These are phyloP conservation scores for Penicillium cinerascens DNA, from an alignment of 495 filamentous ascomycete genomes.

Conservation along the genomic window DNA sequence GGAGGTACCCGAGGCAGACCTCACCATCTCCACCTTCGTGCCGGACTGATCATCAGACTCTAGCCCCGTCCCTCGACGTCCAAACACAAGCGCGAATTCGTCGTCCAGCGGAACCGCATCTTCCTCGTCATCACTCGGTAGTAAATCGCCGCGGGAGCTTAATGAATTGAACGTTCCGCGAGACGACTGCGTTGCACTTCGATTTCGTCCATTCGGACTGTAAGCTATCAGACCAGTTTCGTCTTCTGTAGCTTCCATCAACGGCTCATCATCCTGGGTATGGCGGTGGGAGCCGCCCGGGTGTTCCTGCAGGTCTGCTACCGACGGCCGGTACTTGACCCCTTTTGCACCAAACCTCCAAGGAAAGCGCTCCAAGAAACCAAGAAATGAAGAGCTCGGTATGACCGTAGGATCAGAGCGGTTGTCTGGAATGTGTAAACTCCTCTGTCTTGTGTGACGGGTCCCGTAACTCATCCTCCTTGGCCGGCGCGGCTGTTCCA, in stretches of 20 bases:
- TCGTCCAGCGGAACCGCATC: constrained; percentile 92
- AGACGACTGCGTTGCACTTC: constrained; percentile 80
- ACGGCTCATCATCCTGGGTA: constrained; percentile 61
- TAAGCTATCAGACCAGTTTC: constrained; percentile 22
- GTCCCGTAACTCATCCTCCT: constrained; percentile 88
- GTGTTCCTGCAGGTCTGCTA: constrained; percentile 87
- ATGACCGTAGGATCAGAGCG: constrained; percentile 83
- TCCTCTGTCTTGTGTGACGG: constrained; percentile 59
- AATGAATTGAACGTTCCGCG: constrained; percentile 82
- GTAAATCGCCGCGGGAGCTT: constrained; percentile 89
- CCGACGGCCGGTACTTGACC: constrained; percentile 83
- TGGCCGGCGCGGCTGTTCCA: constrained; percentile 67
- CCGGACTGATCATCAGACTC: constrained; percentile 68
- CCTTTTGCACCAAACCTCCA: constrained; percentile 79
- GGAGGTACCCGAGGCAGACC: constrained; percentile 50
- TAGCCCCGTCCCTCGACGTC: constrained; percentile 58
- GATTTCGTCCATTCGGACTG: constrained; percentile 52
- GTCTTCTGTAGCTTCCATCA: constrained; percentile 63
- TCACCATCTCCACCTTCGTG: constrained; percentile 62
- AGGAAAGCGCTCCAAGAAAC: constrained; percentile 79
- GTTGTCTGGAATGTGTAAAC: constrained; percentile 55
- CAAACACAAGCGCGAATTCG: constrained; percentile 81
- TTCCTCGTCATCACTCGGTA: constrained; percentile 89
- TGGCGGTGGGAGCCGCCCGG: constrained; percentile 54
- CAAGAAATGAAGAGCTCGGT: constrained; percentile 78